These are phyloP conservation scores for Dalbergia cultrata DNA, from an alignment of 306 rosid genomes.

Conservation along the genomic window DNA sequence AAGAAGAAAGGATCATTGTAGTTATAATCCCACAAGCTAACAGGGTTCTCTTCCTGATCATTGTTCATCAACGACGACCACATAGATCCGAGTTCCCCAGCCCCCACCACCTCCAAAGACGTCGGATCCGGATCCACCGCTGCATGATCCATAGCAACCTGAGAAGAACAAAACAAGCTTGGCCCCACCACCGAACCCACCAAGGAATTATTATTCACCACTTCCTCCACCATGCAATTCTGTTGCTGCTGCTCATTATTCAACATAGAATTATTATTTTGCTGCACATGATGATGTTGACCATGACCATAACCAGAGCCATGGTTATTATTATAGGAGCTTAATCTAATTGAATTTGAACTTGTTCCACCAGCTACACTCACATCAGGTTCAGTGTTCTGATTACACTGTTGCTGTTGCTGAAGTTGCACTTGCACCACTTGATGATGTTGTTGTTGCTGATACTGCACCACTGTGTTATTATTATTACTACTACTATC, in stretches of 20 bases:
- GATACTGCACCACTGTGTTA: slow-evolving; percentile 32
- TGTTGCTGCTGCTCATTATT: slow-evolving; percentile 11
- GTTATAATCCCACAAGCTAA: slow-evolving; percentile 81
- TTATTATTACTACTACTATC: background rate
- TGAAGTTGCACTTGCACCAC: slow-evolving; percentile 42
- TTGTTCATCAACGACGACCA: slow-evolving; percentile 65
- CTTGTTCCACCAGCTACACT: background rate
- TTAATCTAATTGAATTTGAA: slow-evolving; percentile 35
- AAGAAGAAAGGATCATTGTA: slow-evolving; percentile 74
- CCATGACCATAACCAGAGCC: slow-evolving; percentile 1
- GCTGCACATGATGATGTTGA: slow-evolving; percentile 21
- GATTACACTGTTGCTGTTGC: slow-evolving; percentile 24
- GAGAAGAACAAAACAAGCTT: slow-evolving; percentile 32
- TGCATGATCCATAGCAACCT: slow-evolving; percentile 47
- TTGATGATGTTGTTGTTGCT: slow-evolving; percentile 35
- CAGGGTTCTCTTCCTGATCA: slow-evolving; percentile 59
- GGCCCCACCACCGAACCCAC: slow-evolving; percentile 50
- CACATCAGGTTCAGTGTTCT: slow-evolving; percentile 12
- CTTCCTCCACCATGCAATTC: slow-evolving; percentile 38
- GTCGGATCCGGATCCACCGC: slow-evolving; percentile 50
- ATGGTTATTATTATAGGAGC: slow-evolving; percentile 40
- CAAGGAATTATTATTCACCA: slow-evolving; percentile 33
- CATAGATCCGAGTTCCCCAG: slow-evolving; percentile 56
- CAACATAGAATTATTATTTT: background rate
- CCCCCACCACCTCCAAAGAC: slow-evolving; percentile 35